Evolutionary conservation across 306 rosid species (phyloP), one percentile per base, ranked within the genome.

Genomic region (Castanospermum australe): DNA sequence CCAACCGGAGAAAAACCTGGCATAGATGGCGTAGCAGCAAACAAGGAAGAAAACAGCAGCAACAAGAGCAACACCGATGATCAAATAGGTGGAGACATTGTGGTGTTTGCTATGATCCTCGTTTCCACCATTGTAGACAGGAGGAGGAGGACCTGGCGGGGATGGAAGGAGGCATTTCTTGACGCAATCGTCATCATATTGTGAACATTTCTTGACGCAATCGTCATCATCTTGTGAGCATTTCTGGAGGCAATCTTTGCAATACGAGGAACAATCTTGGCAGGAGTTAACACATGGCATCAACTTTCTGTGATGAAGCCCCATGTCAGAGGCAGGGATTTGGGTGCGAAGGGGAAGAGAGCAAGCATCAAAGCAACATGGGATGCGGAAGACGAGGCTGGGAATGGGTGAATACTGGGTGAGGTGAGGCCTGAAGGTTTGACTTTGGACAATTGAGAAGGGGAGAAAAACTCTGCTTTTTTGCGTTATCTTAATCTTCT

Each of bases 11-110:
- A 66, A 59, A 57, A 82, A 90, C 81, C 79, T 84, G 57, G 52
- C 59, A 56, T 90, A 92, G 66, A 90, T 4, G 47, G 73, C 88
- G 41, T 63, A 91, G 69, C 54, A 80, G 85, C 83, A 83, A 17
- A 80, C n/a, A 25, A 47, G 4, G 13, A 90, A 50, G 71, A 89
- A 84, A 76, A 73, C 73, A 5, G 78, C 20, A 4, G 85, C 82
- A 9, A 73, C 41, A 14, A 88, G 0, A 1, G 89, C 8, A 5
- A 88, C 30, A 0, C 18, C 4, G 20, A 83, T 32, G 77, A 78
- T 77, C 80, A 77, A 24, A 18, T 52, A 70, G 20, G 62, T 44
- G 2, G 67, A 2, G 48, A 65, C 1, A 47, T 59, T 75, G 50
- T 9, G 8, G 82, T 15, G 9, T 5, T 81, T 66, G 57, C 0